Percentiles rank a stretch among this genome's conserved stretches.
Conservation (phyloP, 2,329 filamentous ascomycete genomes). For the Cytospora piceae region DNA sequence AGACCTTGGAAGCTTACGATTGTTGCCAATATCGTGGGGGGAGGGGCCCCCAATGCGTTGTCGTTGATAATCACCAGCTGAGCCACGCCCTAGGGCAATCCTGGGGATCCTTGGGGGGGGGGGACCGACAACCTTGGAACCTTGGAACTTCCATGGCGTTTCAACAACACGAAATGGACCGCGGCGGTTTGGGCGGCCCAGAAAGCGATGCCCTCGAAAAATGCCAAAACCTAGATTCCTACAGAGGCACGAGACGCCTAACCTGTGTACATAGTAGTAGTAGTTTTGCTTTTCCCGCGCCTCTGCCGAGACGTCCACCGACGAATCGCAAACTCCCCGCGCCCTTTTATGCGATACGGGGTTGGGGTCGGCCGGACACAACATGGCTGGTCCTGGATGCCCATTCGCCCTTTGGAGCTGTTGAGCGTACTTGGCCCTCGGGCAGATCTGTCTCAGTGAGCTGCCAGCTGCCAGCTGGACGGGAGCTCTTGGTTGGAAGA, state of each 20-base stretch:
- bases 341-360: background rate
- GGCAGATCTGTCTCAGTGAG: background rate
- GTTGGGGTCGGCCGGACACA: background rate
- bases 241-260: background rate
- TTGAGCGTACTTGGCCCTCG: background rate
- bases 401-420: background rate
- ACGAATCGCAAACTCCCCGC: background rate
- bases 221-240: background rate
- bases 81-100: constrained; percentile 1
- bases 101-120: background rate
- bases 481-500: background rate
- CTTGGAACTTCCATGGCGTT: background rate
- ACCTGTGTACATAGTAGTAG: no score
- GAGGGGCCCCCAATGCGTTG: background rate
- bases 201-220: background rate
- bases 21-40: background rate
- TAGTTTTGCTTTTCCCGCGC: background rate
- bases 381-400: background rate
- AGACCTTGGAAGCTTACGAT: background rate
- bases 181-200: background rate
- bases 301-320: background rate
- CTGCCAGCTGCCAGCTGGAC: background rate
- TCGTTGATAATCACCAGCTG: background rate
- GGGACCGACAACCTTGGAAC: background rate
- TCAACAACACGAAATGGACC: background rate